Conservation (phyloP, 1,284 basidiomycete species). For the Chalciporus sp. region DNA sequence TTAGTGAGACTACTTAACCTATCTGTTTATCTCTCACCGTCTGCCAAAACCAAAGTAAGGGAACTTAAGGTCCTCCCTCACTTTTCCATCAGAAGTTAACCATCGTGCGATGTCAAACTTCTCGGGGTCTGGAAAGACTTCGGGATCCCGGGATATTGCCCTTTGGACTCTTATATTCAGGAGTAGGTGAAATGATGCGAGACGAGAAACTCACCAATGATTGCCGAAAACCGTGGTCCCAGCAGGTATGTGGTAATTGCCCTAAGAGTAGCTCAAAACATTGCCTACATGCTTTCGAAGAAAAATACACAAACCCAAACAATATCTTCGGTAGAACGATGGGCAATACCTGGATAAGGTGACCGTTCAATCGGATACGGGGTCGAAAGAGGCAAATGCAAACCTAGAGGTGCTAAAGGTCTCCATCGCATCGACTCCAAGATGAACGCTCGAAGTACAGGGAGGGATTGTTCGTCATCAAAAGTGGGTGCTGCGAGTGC, state of each 20-base stretch:
- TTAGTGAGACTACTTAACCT: background rate
- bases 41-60: constrained; percentile 16
- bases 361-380: too few species aligned
- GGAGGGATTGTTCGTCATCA: constrained; percentile 34
- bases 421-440: constrained; percentile 44
- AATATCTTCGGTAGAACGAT: constrained; percentile 38
- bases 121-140: constrained; percentile 24
- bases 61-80: constrained; percentile 14
- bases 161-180: constrained; percentile 1
- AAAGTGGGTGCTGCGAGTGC: constrained; percentile 32
- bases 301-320: constrained; percentile 30
- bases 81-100: constrained; percentile 9
- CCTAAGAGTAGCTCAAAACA: background rate
- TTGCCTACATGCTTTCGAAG: background rate
- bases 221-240: constrained; percentile 39
- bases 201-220: constrained; percentile 30
- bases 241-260: constrained; percentile 37
- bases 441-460: constrained; percentile 39
- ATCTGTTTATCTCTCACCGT: constrained; percentile 2
- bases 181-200: background rate
- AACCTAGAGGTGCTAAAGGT: constrained; percentile 27
- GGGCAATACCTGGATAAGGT: constrained; percentile 27
- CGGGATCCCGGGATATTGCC: constrained; percentile 22
- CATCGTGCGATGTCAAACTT: constrained; percentile 18
- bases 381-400: background rate